Base-by-base conservation (phyloP, 257 asterid species). In the Prunella vulgaris region DNA sequence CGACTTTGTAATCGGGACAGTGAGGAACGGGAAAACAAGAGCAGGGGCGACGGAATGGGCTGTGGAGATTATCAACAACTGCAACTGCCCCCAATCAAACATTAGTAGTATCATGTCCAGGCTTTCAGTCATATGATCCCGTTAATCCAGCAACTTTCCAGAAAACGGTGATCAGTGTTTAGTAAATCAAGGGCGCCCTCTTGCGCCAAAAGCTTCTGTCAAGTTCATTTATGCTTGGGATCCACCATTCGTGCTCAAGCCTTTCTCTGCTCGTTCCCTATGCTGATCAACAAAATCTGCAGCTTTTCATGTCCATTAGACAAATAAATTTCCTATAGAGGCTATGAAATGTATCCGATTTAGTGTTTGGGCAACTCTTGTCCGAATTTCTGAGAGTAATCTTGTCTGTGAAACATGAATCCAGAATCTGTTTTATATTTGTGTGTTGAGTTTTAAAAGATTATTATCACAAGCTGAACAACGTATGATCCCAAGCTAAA, bases 1-100 rank as follows among this genome's bases (percentile, higher is more conserved):
- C 24, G 64, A 62, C n/a, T 42, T 71, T n/a, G 69, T 71, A 32
- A 71, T 71, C 44, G 76, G 69, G 56, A 61, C 70, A 15, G 64
- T 5, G 57, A 33, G 64, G 42, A 61, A 57, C 15, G 70, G 70
- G 70, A 49, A 53, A 8, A 5, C 40, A 6, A 59, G 64, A 49
- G 28, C 25, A 42, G 28, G 76, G 56, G 64, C 64, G 64, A 1
- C 76, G 3, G 64, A 71, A 35, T 62, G 70, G 76, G 37, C 51
- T 7, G 70, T 62, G 70, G 64, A 51, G 54, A 52, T 71, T 24
- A 30, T 62, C 17, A 51, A 71, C 76, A 71, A 5, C 13, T 71
- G 70, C 13, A 71, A 62, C 5, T 71, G 76, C 48, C 8, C 70
- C 17, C 70, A 51, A 3, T 60, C 70, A 10, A 62, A 33, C 15